Base-by-base conservation (phyloP, 768 basidiomycete genomes). In the Panaeolus cyanescens region DNA sequence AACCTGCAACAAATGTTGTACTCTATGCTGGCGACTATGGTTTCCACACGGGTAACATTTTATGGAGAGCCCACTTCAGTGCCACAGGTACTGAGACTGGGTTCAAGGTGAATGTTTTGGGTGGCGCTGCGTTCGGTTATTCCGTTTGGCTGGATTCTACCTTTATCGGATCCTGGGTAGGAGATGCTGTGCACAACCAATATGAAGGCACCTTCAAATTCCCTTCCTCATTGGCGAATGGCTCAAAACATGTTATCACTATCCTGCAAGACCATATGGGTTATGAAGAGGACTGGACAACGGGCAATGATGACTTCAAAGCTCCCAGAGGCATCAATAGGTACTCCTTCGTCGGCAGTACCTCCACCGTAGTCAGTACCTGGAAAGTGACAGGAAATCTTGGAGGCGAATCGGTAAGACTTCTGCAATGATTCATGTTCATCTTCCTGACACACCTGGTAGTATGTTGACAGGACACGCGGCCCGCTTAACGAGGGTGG, bases 401-500 rank as follows among this genome's bases (percentile, higher is more conserved):
- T 17, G 56, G 56, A 42, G 80, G 84, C 25, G 80, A 83, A 70
- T 64, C 61, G 57, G 83, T 81, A 54, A 59, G 77, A 63, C 2
- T 20, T 33, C 33, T 45, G 32, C 32, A 9, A 33, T 45, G 25
- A 28, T 39, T 28, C 39, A 20, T 4, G 5, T 30, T 39, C 22
- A 25, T 40, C 36, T 7, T n/a, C 6, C 25, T 40, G 20, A 58
- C 56, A 13, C 15, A 58, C 2, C 42, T 40, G 7, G 13, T 58
- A 83, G 80, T 83, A 81, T 63, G 69, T 71, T 31, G 85, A 88
- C 67, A 75, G 60, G 20, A 72, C 74, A 22, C 79, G 87, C 17
- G 86, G 86, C 5, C 76, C 83, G n/a, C 70, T 84, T 59, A 87
- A 88, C 62, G 85, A 86, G 68, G 86, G 86, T 8, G 86, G 86